Base-by-base conservation (phyloP, 208 protist genomes). In the Plasmodiophora brassicae region DNA sequence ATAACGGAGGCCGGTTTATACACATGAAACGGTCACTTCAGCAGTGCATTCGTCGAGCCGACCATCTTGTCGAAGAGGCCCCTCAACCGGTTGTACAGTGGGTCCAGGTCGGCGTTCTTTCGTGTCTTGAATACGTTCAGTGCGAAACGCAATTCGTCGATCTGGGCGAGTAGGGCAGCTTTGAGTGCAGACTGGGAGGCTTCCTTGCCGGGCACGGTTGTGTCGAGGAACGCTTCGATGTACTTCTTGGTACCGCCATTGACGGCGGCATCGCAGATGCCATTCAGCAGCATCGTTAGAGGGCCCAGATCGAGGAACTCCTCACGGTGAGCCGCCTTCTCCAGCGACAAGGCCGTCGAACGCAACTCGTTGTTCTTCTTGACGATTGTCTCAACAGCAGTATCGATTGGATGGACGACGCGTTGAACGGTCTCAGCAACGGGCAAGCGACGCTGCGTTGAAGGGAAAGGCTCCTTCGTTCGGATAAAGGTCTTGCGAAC, bases 191-290 rank as follows among this genome's bases (percentile, higher is more conserved):
- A 44, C 65, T 78, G 65, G 10, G 65, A 78, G 41, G 32, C 65
- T 32, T 78, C 14, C 41, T 78, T 78, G 32, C 65, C 65, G 32
- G 32, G 32, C 5, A 78, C 20, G n/a, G n/a, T 38, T n/a, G 14
- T 36, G n/a, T 32, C 5, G 5, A 78, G n/a, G n/a, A 78, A 78
- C 20, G 65, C 65, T 5, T 78, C 65, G 65, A 78, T 78, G n/a
- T 78, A 78, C n/a, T 78, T 78, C 65, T 78, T 78, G 14, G 65
- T 5, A 44, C 65, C 65, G n/a, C 65, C 65, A 32, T 78, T 78
- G 65, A 78, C 65, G n/a, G 65, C 65, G 20, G 65, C 65, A 78
- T 78, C 65, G 41, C 32, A 44, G 5, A 78, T 78, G 20, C 65
- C 65, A 32, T 78, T 78, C n/a, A 78, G 65, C 65, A 44, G 65